These are phyloP conservation scores for Microbotryum scabiosae DNA, from an alignment of 1,284 basidiomycete species.

Conservation along the genomic window DNA sequence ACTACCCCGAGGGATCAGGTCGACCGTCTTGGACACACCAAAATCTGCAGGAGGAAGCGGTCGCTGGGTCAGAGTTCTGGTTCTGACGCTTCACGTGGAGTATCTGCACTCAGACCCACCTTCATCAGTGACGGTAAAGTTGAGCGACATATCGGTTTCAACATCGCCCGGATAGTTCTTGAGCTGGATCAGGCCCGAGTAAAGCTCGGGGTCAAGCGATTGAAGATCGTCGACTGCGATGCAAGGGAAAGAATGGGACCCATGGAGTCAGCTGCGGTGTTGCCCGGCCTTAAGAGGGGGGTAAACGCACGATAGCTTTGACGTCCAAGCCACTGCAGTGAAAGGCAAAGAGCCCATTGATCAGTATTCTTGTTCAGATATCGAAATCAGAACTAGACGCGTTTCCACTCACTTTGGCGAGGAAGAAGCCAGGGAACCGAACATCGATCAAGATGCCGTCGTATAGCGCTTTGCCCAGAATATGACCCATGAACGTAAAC, in stretches of 20 bases:
- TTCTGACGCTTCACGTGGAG: background rate
- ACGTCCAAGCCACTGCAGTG: conserved; percentile 60
- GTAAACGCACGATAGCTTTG: conserved; percentile 55
- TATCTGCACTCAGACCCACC: conserved; percentile 45
- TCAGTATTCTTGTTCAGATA: conserved; percentile 5
- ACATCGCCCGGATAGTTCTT: conserved; percentile 84
- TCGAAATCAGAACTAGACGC: conserved; percentile 34
- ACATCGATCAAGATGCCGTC: conserved; percentile 95
- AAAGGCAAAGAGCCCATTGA: conserved; percentile 35
- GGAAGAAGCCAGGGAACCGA: conserved; percentile 91
- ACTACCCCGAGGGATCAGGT: conserved; percentile 74
- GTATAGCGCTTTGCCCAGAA: conserved; percentile 92
- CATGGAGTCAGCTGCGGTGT: background rate
- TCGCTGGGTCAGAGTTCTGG: background rate
- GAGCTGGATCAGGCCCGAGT: conserved; percentile 81
- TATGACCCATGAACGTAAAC: conserved; percentile 89
- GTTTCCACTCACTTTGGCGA: conserved; percentile 58
- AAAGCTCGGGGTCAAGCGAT: conserved; percentile 85
- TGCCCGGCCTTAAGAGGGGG: background rate
- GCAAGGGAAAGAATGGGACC: background rate
- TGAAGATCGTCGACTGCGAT: conserved; percentile 66
- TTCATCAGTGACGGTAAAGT: conserved; percentile 81
- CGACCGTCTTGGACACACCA: conserved; percentile 65
- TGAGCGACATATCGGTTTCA: conserved; percentile 77
- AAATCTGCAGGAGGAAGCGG: conserved; percentile 55